Conservation (phyloP, 345 rosid species). For the Streptanthus diversifolius region DNA sequence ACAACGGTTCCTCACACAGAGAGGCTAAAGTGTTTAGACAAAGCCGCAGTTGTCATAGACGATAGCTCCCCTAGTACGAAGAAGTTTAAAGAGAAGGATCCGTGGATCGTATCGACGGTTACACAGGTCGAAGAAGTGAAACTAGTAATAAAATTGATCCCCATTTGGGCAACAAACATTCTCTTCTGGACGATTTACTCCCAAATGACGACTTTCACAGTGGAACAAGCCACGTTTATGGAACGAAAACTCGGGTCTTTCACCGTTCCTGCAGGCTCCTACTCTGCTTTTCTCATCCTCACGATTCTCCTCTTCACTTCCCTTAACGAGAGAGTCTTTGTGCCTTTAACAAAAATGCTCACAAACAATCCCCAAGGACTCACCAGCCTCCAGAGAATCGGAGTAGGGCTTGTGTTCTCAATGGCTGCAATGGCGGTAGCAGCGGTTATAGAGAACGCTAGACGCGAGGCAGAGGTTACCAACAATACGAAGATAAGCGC, state of each 20-base stretch:
- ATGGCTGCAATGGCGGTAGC: constrained; percentile 63
- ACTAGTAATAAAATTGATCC: constrained; percentile 65
- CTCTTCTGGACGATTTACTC: constrained; percentile 93
- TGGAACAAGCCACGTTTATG: constrained; percentile 82
- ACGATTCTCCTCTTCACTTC: constrained; percentile 82
- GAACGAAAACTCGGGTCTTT: constrained; percentile 54
- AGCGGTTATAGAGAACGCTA: constrained; percentile 56
- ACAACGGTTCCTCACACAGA: constrained; percentile 56
- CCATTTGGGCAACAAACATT: constrained; percentile 86
- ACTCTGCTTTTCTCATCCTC: constrained; percentile 61
- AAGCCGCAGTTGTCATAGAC: constrained; percentile 59
- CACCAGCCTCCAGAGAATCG: constrained; percentile 90
- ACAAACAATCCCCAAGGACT: constrained; percentile 60
- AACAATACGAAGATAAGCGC: constrained; percentile 45
- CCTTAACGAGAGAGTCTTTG: constrained; percentile 64
- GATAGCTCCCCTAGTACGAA: constrained; percentile 23
- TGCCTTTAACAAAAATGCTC: constrained; percentile 58
- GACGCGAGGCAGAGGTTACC: constrained; percentile 41
- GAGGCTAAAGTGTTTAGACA: constrained; percentile 75
- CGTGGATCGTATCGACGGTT: constrained; percentile 66
- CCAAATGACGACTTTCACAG: constrained; percentile 88
- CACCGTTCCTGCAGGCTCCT: constrained; percentile 59
- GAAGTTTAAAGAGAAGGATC: constrained; percentile 32
- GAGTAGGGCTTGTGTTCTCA: constrained; percentile 65
- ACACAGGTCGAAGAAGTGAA: constrained; percentile 87